Evolutionary conservation across 352 stramenopile genomes (phyloP).

Genomic region (Phytophthora colocasiae): DNA sequence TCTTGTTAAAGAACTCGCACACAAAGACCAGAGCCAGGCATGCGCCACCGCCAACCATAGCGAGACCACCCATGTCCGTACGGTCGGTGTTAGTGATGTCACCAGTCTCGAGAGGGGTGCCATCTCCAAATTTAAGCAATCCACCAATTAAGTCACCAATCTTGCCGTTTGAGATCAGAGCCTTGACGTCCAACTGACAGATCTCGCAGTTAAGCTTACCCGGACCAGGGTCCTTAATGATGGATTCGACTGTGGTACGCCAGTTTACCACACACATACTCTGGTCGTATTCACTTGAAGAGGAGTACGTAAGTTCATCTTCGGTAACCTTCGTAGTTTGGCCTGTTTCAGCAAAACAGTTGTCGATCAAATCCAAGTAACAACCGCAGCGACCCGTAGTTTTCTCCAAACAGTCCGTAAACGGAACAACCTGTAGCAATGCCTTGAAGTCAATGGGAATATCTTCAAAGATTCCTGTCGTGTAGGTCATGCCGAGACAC

Average conservation of each 20-base stretch:
- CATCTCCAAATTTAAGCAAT: constrained; percentile 54
- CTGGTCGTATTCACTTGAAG: constrained; percentile 66
- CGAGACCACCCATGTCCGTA: constrained; percentile 64
- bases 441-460: constrained; percentile 82
- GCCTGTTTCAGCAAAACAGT: constrained; percentile 69
- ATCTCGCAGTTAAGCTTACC: constrained; percentile 80
- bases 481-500: constrained; percentile 69
- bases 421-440: constrained; percentile 65
- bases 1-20: constrained; percentile 78
- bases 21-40: constrained; percentile 58
- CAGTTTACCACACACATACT: constrained; percentile 67
- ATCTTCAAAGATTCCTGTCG: constrained; percentile 46
- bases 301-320: constrained; percentile 38
- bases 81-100: constrained; percentile 44
- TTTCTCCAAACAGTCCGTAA: constrained; percentile 75
- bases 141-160: constrained; percentile 63
- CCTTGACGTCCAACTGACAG: constrained; percentile 74
- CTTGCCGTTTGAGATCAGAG: constrained; percentile 70
- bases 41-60: constrained; percentile 62
- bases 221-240: constrained; percentile 59
- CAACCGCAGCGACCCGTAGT: constrained; percentile 66
- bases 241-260: constrained; percentile 49
- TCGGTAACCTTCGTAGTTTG: constrained; percentile 43
- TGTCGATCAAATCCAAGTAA: constrained; percentile 73
- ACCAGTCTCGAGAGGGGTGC: constrained; percentile 27